Percentiles rank a stretch among this genome's conserved stretches.
Conservation (phyloP, 1,139 yeast genomes). For the Yamadazyma diospyri region DNA sequence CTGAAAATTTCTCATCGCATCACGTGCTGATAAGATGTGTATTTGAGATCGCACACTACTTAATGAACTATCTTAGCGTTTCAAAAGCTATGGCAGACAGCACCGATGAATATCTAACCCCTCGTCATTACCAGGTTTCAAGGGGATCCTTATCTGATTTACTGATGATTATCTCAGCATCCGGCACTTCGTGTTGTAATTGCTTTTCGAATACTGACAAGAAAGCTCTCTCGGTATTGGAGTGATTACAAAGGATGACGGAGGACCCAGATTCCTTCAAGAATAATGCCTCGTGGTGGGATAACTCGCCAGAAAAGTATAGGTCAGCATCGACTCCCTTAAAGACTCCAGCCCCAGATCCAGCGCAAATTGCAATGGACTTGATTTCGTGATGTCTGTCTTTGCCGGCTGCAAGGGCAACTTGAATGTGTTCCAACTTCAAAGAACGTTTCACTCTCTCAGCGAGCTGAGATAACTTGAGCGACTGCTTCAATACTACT, state of each 20-base stretch:
- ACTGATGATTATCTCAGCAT: conserved; percentile 46
- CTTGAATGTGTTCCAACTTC: conserved; percentile 56
- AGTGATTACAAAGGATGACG: conserved; percentile 79
- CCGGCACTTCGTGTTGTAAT: conserved; percentile 44
- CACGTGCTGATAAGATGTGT: too few species aligned
- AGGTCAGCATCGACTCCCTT: conserved; percentile 68
- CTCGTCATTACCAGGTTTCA: conserved; percentile 20
- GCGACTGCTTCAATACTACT: conserved; percentile 45
- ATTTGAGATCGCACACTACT: too few species aligned
- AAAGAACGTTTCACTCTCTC: conserved; percentile 52
- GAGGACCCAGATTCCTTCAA: conserved; percentile 70
- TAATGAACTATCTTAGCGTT: too few species aligned
- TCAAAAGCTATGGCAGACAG: too few species aligned
- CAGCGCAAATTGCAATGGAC: conserved; percentile 89
- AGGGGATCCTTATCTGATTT: conserved; percentile 57
- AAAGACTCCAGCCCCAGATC: conserved; percentile 80
- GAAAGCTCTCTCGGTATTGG: conserved; percentile 91
- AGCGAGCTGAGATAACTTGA: conserved; percentile 46
- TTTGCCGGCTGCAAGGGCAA: conserved; percentile 45
- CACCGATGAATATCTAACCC: too few species aligned
- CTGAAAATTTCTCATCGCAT: too few species aligned
- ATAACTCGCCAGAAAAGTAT: conserved; percentile 85
- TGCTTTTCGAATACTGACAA: conserved; percentile 48
- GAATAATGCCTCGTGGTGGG: conserved; percentile 84
- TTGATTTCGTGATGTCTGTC: conserved; percentile 30